Conservation (phyloP, 768 basidiomycete genomes). For the Mycena capillaripes region DNA sequence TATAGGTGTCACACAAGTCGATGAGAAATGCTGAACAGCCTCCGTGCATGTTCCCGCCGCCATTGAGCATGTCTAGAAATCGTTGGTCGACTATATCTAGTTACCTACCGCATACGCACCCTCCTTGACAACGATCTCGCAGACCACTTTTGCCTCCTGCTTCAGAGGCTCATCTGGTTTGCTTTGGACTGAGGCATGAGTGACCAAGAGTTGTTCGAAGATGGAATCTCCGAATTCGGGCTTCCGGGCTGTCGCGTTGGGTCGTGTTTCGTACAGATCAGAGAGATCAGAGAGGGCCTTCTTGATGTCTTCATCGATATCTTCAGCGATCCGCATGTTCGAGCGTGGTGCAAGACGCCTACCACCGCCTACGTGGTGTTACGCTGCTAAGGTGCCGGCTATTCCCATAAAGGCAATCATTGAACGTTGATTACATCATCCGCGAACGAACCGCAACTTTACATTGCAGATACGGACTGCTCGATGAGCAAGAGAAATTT, state of each 20-base stretch:
- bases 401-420: no score
- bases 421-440: no score
- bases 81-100: neutral
- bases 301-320: neutral
- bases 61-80: slow-evolving; percentile 22
- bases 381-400: no score
- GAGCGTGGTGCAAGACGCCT: no score
- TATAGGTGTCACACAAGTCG: slow-evolving; percentile 7
- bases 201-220: slow-evolving; percentile 34
- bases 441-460: no score
- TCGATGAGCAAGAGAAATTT: no score
- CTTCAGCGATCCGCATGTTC: neutral
- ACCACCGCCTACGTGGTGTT: no score
- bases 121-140: slow-evolving; percentile 41
- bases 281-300: neutral
- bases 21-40: slow-evolving; percentile 26
- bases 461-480: no score
- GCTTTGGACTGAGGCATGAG: slow-evolving; percentile 40
- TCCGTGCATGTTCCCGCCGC: slow-evolving; percentile 30
- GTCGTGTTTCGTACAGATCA: neutral
- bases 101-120: slow-evolving; percentile 34
- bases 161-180: slow-evolving; percentile 46
- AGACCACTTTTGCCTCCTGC: slow-evolving; percentile 46
- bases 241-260: neutral
- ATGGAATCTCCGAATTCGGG: slow-evolving; percentile 37